A percentile compares a stretch with the other conserved stretches of the same genome.
phyloP scores from a whole-genome alignment of 2,329 filamentous ascomycete species.

The Xylariaceae sp. region DNA sequence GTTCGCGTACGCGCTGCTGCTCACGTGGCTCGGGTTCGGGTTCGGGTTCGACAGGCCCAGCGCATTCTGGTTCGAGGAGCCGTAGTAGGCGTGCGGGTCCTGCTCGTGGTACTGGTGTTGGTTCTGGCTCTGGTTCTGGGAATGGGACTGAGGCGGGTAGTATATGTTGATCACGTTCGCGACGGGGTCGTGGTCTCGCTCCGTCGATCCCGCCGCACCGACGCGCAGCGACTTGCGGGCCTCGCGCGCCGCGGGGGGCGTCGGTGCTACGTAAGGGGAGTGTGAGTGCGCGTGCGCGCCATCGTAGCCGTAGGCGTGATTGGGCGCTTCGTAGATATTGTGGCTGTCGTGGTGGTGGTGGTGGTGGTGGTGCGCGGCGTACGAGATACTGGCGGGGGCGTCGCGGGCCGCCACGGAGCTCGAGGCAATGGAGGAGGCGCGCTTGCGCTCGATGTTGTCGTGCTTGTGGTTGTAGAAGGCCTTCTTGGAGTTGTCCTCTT shows the following conservation, averaged over 20 bases:
- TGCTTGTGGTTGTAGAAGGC: conserved; percentile 1
- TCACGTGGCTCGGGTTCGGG: background rate
- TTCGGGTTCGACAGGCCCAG: conserved; percentile 3
- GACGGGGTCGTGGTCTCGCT: conserved; percentile 9
- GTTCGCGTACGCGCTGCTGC: background rate
- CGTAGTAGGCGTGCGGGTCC: background rate
- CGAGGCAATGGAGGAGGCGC: background rate
- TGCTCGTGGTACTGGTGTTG: background rate
- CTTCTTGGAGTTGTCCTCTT: conserved; percentile 12
- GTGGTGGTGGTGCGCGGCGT: conserved; percentile 3
- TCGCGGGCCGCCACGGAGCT: background rate
- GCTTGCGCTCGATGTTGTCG: background rate
- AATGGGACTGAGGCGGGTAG: conserved; percentile 7
- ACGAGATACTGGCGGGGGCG: conserved; percentile 11
- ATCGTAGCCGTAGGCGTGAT: background rate
- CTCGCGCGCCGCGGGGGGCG: background rate
- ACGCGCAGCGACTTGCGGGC: background rate
- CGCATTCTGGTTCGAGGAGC: conserved; percentile 3
- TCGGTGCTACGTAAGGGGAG: background rate
- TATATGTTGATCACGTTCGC: conserved; percentile 13
- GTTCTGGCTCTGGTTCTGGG: background rate
- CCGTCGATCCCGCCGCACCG: background rate
- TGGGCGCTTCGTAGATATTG: background rate
- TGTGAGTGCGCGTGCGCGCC: background rate
- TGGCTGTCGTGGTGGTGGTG: conserved; percentile 2